These are phyloP conservation scores for Monosporascus sp. DNA, from an alignment of 2,329 filamentous ascomycete genomes.

Conservation along the genomic window DNA sequence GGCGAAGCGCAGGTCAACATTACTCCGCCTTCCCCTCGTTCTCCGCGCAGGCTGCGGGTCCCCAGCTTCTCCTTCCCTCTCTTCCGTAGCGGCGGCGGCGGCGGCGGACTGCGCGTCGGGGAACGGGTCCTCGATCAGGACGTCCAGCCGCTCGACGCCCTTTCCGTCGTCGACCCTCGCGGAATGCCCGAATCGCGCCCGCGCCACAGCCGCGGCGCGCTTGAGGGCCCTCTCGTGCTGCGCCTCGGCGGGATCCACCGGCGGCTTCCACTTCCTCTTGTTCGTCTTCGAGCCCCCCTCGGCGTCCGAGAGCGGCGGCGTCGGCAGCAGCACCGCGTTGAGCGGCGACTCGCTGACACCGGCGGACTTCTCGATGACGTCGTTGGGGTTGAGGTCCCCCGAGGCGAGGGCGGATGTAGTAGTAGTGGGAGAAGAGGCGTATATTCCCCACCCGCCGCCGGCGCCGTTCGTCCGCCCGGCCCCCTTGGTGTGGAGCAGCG, in stretches of 20 bases:
- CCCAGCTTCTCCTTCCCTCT: constrained; percentile 4
- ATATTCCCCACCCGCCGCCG: constrained; percentile 75
- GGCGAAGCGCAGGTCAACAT: constrained; percentile 16
- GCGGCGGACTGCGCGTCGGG: constrained; percentile 22
- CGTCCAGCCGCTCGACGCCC: constrained; percentile 57
- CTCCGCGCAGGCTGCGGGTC: constrained; percentile 9
- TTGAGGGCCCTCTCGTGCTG: constrained; percentile 42
- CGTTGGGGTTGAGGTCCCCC: constrained; percentile 36
- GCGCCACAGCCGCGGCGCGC: constrained; percentile 55
- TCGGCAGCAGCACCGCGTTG: constrained; percentile 42
- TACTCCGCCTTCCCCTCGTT: constrained; percentile 19
- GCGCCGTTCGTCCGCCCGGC: constrained; percentile 65
- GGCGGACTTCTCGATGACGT: constrained; percentile 37
- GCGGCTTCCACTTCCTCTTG: constrained; percentile 21
- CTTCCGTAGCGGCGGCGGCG: constrained; percentile 10
- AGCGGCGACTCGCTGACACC: constrained; percentile 47
- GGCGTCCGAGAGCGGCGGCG: constrained; percentile 40
- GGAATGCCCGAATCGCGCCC: constrained; percentile 65
- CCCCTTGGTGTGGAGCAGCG: constrained; percentile 65
- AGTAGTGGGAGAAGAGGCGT: constrained; percentile 38
- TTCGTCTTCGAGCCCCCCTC: constrained; percentile 8
- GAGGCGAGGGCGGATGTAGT: constrained; percentile 29
- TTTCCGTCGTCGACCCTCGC: constrained; percentile 51
- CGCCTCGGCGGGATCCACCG: constrained; percentile 18
- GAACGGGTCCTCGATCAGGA: constrained; percentile 56